A percentile compares a stretch with the other conserved stretches of the same genome.
Evolutionary conservation across 106 monocot genomes (phyloP).

Genomic region (Cymbidium sinense): DNA sequence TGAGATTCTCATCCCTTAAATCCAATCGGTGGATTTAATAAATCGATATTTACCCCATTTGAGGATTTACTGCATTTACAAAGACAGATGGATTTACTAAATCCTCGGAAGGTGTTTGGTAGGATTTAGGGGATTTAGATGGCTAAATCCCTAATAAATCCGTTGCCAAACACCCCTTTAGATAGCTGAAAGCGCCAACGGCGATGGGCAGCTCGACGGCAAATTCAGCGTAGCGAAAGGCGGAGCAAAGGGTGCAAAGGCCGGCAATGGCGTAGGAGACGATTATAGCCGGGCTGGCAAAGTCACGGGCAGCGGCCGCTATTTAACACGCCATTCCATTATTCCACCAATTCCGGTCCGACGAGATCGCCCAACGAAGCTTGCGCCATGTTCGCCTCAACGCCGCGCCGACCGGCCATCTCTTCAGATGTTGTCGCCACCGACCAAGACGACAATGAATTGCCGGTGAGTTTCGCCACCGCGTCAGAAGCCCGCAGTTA

Average conservation of each 20-base stretch:
- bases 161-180: no score
- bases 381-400: slow-evolving; percentile 68
- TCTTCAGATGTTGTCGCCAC: slow-evolving; percentile 69
- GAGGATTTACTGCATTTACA: no score
- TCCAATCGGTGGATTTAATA: no score
- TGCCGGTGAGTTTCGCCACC: slow-evolving; percentile 51
- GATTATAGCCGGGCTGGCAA: slow-evolving; percentile 71
- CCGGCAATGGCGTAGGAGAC: slow-evolving; percentile 97
- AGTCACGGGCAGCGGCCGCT: slow-evolving; percentile 46
- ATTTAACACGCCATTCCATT: slow-evolving; percentile 81
- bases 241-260: slow-evolving; percentile 82
- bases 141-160: no score
- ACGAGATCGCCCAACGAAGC: slow-evolving; percentile 81
- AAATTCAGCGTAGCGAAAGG: slow-evolving; percentile 97
- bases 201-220: slow-evolving; percentile 97
- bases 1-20: no score
- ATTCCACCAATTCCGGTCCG: slow-evolving; percentile 81
- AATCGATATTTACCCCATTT: no score
- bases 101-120: no score
- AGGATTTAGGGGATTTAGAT: no score
- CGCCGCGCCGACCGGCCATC: slow-evolving; percentile 71
- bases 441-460: slow-evolving; percentile 33
- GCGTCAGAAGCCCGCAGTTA: slow-evolving; percentile 47
- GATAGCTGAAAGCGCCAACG: slow-evolving; percentile 94
- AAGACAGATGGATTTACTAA: no score